A percentile compares a stretch with the other conserved stretches of the same genome.
Conservation (phyloP, 1,139 yeast species). For the Yamadazyma blattariae region DNA sequence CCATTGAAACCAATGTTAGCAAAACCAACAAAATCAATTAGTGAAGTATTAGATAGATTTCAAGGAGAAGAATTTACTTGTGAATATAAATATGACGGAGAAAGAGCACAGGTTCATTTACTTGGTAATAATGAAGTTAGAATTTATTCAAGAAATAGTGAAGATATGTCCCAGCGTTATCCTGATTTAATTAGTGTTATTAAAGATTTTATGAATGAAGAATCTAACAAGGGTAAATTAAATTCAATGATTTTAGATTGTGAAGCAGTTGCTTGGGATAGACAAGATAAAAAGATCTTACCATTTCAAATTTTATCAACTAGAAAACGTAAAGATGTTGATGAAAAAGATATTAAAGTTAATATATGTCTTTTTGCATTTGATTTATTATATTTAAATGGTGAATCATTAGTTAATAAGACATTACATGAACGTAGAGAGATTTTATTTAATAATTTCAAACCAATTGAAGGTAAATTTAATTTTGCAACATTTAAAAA, state of each 20-base stretch:
- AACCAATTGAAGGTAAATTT: slow-evolving; percentile 71
- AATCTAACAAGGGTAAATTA: slow-evolving; percentile 21
- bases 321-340: slow-evolving; percentile 90
- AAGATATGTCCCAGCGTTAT: slow-evolving; percentile 93
- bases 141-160: slow-evolving; percentile 91
- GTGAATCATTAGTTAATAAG: slow-evolving; percentile 64
- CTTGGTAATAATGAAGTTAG: slow-evolving; percentile 64
- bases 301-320: slow-evolving; percentile 94
- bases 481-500: slow-evolving; percentile 76
- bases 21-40: slow-evolving; percentile 89
- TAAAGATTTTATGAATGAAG: slow-evolving; percentile 50
- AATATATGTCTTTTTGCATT: slow-evolving; percentile 90
- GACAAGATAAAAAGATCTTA: slow-evolving; percentile 65
- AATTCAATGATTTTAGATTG: slow-evolving; percentile 78
- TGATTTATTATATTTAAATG: slow-evolving; percentile 75
- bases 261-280: slow-evolving; percentile 99
- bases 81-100: slow-evolving; percentile 97
- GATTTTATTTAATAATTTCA: slow-evolving; percentile 54
- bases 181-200: slow-evolving; percentile 82
- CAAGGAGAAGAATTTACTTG: slow-evolving; percentile 86
- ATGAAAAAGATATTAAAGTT: slow-evolving; percentile 81
- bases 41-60: slow-evolving; percentile 86
- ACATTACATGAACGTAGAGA: slow-evolving; percentile 70
- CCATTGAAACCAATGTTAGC: slow-evolving; percentile 98
- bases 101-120: slow-evolving; percentile 91